These are phyloP conservation scores for Barnettozyma sucrosica DNA, from an alignment of 805 yeast species.

Conservation along the genomic window DNA sequence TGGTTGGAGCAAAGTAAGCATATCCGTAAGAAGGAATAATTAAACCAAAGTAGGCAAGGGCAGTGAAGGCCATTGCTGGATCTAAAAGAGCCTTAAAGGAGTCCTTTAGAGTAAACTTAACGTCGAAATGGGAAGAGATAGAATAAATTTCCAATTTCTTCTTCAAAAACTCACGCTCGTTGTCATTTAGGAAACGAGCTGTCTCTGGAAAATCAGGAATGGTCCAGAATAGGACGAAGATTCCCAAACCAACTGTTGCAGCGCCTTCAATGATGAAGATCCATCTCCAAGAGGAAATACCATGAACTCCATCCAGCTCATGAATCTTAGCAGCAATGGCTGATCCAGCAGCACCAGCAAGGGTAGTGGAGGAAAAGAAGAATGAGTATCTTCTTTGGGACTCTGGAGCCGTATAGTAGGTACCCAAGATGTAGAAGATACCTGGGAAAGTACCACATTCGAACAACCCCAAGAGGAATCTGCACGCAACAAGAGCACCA, in stretches of 20 bases:
- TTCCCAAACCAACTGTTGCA: constrained; percentile 35
- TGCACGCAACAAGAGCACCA: constrained; percentile 41
- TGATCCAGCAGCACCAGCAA: constrained; percentile 55
- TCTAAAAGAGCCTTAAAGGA: constrained; percentile 41
- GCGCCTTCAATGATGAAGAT: constrained; percentile 47
- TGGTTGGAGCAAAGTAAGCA: constrained; percentile 41
- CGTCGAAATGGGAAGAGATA: constrained; percentile 33
- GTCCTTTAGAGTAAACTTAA: constrained; percentile 29
- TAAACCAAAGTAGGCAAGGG: constrained; percentile 33
- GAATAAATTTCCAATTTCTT: constrained; percentile 34
- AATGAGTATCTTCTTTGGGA: constrained; percentile 42
- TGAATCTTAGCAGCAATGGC: constrained; percentile 42
- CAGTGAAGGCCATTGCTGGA: constrained; percentile 44
- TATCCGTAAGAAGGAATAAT: constrained; percentile 36
- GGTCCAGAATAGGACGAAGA: constrained; percentile 30
- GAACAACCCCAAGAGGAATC: constrained; percentile 47
- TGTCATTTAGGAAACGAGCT: constrained; percentile 34
- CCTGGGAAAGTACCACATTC: constrained; percentile 52
- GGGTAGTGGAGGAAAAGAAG: constrained; percentile 46
- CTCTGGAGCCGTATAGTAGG: constrained; percentile 44
- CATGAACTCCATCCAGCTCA: constrained; percentile 39
- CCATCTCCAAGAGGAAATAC: constrained; percentile 43
- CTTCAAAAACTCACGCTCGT: constrained; percentile 34
- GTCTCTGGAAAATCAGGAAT: constrained; percentile 40
- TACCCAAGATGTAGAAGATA: constrained; percentile 40